Evolutionary conservation across 2,329 filamentous ascomycete genomes (phyloP).

Genomic region (Furcasterigmium sp.): DNA sequence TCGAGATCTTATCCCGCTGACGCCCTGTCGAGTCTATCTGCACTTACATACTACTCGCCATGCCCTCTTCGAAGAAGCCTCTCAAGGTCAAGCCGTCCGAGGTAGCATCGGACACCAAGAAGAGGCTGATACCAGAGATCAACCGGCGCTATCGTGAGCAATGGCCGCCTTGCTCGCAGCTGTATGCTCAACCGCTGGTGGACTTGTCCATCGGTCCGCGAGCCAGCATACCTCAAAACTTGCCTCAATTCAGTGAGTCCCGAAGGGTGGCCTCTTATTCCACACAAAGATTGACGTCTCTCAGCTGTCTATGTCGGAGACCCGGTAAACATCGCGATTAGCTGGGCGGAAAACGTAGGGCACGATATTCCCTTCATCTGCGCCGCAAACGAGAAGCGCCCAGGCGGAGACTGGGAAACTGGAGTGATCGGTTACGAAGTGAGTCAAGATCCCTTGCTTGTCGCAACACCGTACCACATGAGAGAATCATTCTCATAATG

Average conservation of each 20-base stretch:
- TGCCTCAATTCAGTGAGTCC: slow-evolving; percentile 10
- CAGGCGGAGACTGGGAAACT: slow-evolving; percentile 77
- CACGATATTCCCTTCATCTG: slow-evolving; percentile 59
- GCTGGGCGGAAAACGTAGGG: slow-evolving; percentile 34
- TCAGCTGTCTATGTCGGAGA: slow-evolving; percentile 45
- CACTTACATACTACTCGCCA: neutral
- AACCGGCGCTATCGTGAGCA: slow-evolving; percentile 46
- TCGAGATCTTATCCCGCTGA: too few relatives aligned
- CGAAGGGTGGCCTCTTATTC: neutral
- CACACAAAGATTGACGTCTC: slow-evolving; percentile 1
- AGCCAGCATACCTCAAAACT: slow-evolving; percentile 7
- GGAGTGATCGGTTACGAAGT: slow-evolving; percentile 38
- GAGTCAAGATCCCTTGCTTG: neutral
- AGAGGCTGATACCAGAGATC: slow-evolving; percentile 61
- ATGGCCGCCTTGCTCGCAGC: slow-evolving; percentile 55
- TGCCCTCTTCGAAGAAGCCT: slow-evolving; percentile 22
- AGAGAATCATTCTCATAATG: neutral
- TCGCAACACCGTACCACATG: neutral
- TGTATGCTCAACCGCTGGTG: slow-evolving; percentile 46
- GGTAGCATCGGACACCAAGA: slow-evolving; percentile 69
- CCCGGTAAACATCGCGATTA: slow-evolving; percentile 54
- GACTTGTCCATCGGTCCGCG: slow-evolving; percentile 36
- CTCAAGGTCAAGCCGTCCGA: slow-evolving; percentile 61
- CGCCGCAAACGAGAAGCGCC: slow-evolving; percentile 68
- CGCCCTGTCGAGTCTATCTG: too few relatives aligned